Conservation (phyloP, 768 basidiomycete genomes). For the Exsudoporus frostii region DNA sequence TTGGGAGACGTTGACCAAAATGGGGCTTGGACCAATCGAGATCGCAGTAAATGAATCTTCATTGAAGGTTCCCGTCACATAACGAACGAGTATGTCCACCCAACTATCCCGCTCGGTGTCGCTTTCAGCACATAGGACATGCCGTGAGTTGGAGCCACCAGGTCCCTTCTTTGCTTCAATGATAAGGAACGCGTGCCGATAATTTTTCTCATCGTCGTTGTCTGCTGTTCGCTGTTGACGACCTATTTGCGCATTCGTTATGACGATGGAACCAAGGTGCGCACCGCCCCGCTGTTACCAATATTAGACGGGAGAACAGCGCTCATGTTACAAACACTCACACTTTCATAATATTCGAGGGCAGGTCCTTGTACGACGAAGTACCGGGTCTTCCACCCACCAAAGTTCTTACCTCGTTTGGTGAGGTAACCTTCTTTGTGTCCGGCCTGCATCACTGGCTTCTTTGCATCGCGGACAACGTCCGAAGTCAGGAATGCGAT, state of each 20-base stretch:
- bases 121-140: conserved; percentile 96
- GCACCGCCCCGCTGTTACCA: conserved; percentile 74
- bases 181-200: conserved; percentile 95
- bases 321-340: conserved; percentile 44
- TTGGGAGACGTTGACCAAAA: conserved; percentile 24
- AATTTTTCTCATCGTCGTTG: conserved; percentile 85
- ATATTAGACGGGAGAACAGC: conserved; percentile 9
- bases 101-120: conserved; percentile 90
- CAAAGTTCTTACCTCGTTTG: conserved; percentile 96
- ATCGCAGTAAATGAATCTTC: conserved; percentile 56
- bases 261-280: conserved; percentile 85
- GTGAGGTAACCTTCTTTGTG: conserved; percentile 96
- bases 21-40: conserved; percentile 32
- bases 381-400: conserved; percentile 95
- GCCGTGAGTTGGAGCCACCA: conserved; percentile 67
- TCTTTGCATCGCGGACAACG: conserved; percentile 70
- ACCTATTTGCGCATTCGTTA: conserved; percentile 95
- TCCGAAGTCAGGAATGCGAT: conserved; percentile 93
- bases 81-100: conserved; percentile 91
- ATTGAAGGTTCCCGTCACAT: conserved; percentile 78
- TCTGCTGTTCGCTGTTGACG: conserved; percentile 73
- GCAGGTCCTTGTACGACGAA: conserved; percentile 90
- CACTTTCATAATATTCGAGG: conserved; percentile 93
- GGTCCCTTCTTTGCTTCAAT: conserved; percentile 82
- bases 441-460: conserved; percentile 74